Base-by-base conservation (phyloP, 176 grass and related monocot species). In the Thinopyrum elongatum region DNA sequence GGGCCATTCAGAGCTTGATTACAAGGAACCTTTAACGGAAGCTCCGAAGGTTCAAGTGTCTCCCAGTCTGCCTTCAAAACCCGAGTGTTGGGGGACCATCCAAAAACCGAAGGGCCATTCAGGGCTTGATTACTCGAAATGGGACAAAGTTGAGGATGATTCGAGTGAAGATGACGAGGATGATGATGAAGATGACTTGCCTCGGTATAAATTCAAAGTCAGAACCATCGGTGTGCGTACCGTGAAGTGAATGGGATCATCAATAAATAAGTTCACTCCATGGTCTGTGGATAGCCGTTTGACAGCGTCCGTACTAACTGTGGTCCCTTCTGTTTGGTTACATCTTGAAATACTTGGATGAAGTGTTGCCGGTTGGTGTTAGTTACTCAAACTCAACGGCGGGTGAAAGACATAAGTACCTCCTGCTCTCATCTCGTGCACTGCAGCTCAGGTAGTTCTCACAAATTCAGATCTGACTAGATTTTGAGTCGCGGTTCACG, bases 61-160 rank as follows among this genome's bases (percentile, higher is more conserved):
- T 58, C 55, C 55, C 21, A 58, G 21, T 58, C 21, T 58, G 55
- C 55, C 19, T 22, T 58, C 55, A 9, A 58, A 58, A 58, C 55
- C 55, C 6, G 55, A 58, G 55, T 7, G 55, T 58, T 2, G 55
- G 55, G 21, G 55, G 19, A 58, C 19, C 55, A 58, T 58, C 55
- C 69, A 88, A 65, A 98, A 98, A 89, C 96, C 91, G 30, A 98
- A 98, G 88, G 93, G 93, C 1, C 96, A 98, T 87, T 92, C 96
- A 59, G 84, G 91, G 25, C 91, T 98, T 78, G 93, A 98, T 84
- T 98, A 98, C 81, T 98, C 93, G 2, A 90, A 94, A 76, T 98
- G 96, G 96, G 96, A 98, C 46, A 95, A 87, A 53, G 92, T 98
- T 33, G 86, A 94, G 87, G 90, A 94, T 61, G 96, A 87, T 80